Base-by-base conservation (phyloP, 768 basidiomycete species). In the Rhodosporidiobolus odoratus region DNA sequence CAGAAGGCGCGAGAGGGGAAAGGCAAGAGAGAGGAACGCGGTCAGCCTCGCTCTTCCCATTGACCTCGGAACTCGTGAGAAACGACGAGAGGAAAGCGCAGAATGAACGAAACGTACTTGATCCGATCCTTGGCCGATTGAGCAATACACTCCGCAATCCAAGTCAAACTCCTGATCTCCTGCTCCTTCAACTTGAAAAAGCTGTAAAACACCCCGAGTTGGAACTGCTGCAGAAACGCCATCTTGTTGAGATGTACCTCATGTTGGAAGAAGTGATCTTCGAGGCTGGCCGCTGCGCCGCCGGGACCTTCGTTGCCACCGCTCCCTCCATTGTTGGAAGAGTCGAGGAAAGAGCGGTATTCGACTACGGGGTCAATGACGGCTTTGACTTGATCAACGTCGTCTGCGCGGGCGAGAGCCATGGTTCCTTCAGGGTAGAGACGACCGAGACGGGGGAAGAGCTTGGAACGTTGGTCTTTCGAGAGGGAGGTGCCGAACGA, bases 391-490 rank as follows among this genome's bases (percentile, higher is more conserved):
- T 94, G 89, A 35, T 99, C 96, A 72, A 96, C 83, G 67, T 99
- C 96, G 75, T 98, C 96, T 34, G 95, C 92, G 76, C 89, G 86
- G 4, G 94, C 92, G 40, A 99, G 87, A 57, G 86, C 85, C 77
- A 95, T 94, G 81, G 98, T 97, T 60, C 96, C 96, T 76, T 89
- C 92, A 3, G 95, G 96, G 83, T 88, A 98, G 59, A 99, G 85
- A 64, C 90, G 86, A 25, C 96, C 96, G 69, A 98, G 90, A 23
- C 89, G 84, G 9, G 96, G 96, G 85, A 95, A 98, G 47, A 99
- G 86, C 77, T 88, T 88, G 21, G 93, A 92, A 43, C 96, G 89
- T 75, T 91, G 89, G 78, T 99, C 96, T 80, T 99, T 99, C 48
- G 89, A 84, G 68, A 99, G 85, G 76, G 92, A 92, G 7, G 96